Conservation (phyloP, 257 asterid genomes). For the Ehretia macrophylla region DNA sequence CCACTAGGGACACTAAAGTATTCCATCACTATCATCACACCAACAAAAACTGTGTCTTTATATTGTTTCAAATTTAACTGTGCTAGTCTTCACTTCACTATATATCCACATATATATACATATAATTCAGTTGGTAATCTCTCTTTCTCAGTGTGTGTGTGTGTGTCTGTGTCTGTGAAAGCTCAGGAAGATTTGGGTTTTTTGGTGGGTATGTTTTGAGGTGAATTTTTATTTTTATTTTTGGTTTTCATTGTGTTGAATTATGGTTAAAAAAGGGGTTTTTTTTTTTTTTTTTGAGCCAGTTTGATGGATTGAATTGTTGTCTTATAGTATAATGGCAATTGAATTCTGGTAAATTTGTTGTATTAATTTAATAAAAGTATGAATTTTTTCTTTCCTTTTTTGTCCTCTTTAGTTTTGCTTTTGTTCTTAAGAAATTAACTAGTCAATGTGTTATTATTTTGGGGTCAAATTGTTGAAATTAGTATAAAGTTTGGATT, state of each 20-base stretch:
- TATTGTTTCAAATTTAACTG: too few species aligned
- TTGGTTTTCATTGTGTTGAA: neutral
- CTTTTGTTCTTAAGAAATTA: neutral
- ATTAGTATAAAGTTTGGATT: neutral
- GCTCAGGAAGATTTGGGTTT: neutral
- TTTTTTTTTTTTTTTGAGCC: constrained; percentile 17
- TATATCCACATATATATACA: neutral
- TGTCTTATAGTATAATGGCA: constrained; percentile 6
- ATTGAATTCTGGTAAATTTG: neutral
- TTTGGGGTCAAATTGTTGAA: neutral
- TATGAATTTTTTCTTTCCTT: neutral
- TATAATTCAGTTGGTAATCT: neutral
- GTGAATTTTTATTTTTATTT: neutral
- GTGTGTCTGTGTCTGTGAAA: neutral
- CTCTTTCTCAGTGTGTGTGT: neutral
- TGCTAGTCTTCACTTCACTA: too few species aligned
- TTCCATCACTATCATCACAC: neutral
- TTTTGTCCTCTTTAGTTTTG: neutral
- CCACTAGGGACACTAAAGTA: too few species aligned
- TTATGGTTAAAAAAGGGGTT: neutral
- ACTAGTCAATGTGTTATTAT: neutral
- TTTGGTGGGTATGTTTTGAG: neutral
- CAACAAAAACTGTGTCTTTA: neutral
- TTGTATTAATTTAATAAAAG: too few species aligned
- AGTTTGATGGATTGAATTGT: constrained; percentile 13